phyloP scores from a whole-genome alignment of 768 basidiomycete genomes.

The Boletus patriciae region DNA sequence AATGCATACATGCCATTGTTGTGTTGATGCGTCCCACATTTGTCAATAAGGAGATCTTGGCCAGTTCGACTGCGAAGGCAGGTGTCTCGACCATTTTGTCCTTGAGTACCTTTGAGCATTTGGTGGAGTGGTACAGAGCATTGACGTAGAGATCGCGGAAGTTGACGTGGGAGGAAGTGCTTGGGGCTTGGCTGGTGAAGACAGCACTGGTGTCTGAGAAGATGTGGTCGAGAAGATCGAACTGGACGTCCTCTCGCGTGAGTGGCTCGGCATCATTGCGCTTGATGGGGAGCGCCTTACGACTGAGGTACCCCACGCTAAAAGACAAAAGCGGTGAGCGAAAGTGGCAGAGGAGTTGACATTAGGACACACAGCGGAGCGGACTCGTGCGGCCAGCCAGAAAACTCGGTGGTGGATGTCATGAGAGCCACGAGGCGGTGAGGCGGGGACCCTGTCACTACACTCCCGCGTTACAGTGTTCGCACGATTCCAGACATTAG shows the following conservation, averaged over 20 bases:
- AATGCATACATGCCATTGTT: slow-evolving; percentile 76
- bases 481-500: slow-evolving; percentile 29
- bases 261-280: slow-evolving; percentile 81
- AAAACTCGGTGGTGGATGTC: slow-evolving; percentile 44
- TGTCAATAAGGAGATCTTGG: slow-evolving; percentile 80
- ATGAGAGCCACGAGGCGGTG: slow-evolving; percentile 42
- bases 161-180: slow-evolving; percentile 53
- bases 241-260: slow-evolving; percentile 82
- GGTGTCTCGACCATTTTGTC: slow-evolving; percentile 85
- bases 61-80: slow-evolving; percentile 74
- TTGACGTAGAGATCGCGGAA: slow-evolving; percentile 85
- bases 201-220: slow-evolving; percentile 67
- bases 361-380: slow-evolving; percentile 49
- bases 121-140: slow-evolving; percentile 74
- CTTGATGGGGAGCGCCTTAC: slow-evolving; percentile 72
- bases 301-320: slow-evolving; percentile 60
- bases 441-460: slow-evolving; percentile 29
- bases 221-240: slow-evolving; percentile 77
- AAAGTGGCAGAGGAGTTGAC: slow-evolving; percentile 11
- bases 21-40: slow-evolving; percentile 93
- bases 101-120: slow-evolving; percentile 85
- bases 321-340: slow-evolving; percentile 13
- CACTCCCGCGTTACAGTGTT: slow-evolving; percentile 15
- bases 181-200: slow-evolving; percentile 67
- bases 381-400: slow-evolving; percentile 49